Percentiles rank a stretch among this genome's conserved stretches.
Evolutionary conservation across 2,329 filamentous ascomycete genomes (phyloP).

Genomic region (Calonectria honghensis): DNA sequence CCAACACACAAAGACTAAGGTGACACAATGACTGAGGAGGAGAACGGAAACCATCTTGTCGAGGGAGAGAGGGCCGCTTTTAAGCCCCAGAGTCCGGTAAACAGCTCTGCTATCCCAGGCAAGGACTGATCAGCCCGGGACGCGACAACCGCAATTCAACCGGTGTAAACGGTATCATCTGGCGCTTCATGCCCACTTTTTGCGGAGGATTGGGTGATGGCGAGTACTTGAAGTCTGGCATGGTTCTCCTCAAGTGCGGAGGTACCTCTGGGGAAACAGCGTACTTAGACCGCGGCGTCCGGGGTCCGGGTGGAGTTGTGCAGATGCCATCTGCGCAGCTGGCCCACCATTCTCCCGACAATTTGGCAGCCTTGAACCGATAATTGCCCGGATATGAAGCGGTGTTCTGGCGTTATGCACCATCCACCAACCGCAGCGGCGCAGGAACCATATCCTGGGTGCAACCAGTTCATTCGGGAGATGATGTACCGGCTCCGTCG

Average conservation of each 20-base stretch:
- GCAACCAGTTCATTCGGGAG: not conserved
- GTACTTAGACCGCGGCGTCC: slow-evolving; percentile 27
- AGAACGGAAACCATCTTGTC: slow-evolving; percentile 37
- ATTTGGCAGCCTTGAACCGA: slow-evolving; percentile 19
- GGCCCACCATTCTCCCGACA: not conserved
- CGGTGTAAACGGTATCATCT: slow-evolving; percentile 33
- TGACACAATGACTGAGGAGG: slow-evolving; percentile 36
- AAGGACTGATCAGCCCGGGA: slow-evolving; percentile 20
- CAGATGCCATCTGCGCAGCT: not conserved
- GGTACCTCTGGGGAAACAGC: slow-evolving; percentile 34
- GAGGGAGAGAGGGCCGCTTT: slow-evolving; percentile 47
- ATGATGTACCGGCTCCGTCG: not conserved
- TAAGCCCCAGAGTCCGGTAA: slow-evolving; percentile 34
- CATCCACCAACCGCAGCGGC: not conserved
- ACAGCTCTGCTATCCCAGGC: slow-evolving; percentile 19
- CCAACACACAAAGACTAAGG: slow-evolving; percentile 26
- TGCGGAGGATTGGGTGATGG: slow-evolving; percentile 28
- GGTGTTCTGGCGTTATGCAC: slow-evolving; percentile 10
- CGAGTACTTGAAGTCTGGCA: slow-evolving; percentile 23
- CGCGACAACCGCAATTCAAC: slow-evolving; percentile 37
- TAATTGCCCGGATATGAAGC: slow-evolving; percentile 19
- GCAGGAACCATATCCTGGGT: slow-evolving; percentile 4
- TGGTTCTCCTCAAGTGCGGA: slow-evolving; percentile 30
- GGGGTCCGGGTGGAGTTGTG: slow-evolving; percentile 22
- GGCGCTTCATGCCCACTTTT: slow-evolving; percentile 38